These are phyloP conservation scores for Silene coronaria DNA, from an alignment of 179 eudicot genomes.

Conservation along the genomic window DNA sequence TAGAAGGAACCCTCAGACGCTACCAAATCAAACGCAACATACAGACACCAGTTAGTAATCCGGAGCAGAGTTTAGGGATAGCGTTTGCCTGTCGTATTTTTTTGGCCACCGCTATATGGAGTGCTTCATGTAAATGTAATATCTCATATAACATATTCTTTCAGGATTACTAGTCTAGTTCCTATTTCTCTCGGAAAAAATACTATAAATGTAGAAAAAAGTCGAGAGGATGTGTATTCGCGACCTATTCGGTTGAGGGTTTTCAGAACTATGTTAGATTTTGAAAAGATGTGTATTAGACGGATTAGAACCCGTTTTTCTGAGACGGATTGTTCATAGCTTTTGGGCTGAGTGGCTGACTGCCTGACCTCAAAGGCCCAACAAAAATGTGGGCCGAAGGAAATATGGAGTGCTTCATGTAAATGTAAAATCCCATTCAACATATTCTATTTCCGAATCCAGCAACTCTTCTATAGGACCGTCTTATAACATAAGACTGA, in stretches of 20 bases:
- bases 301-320: too few species aligned
- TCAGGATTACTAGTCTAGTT: slow-evolving; percentile 3
- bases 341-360: too few species aligned
- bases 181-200: neutral
- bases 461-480: too few species aligned
- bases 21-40: slow-evolving; percentile 49
- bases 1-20: slow-evolving; percentile 48
- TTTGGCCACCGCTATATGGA: slow-evolving; percentile 6
- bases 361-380: too few species aligned
- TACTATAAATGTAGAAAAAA: neutral
- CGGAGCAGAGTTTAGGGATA: slow-evolving; percentile 7
- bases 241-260: neutral
- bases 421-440: too few species aligned
- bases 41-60: slow-evolving; percentile 19
- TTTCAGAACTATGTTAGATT: too few species aligned
- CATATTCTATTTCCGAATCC: too few species aligned
- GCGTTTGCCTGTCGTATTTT: neutral
- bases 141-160: slow-evolving; percentile 19
- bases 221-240: neutral
- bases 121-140: slow-evolving; percentile 27
- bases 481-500: too few species aligned
- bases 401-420: too few species aligned
- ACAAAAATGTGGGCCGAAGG: too few species aligned
- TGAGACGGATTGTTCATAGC: too few species aligned
- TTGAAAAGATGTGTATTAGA: too few species aligned